These are phyloP conservation scores for Colletotrichum spaethianum DNA, from an alignment of 2,329 filamentous ascomycete genomes.

Conservation along the genomic window DNA sequence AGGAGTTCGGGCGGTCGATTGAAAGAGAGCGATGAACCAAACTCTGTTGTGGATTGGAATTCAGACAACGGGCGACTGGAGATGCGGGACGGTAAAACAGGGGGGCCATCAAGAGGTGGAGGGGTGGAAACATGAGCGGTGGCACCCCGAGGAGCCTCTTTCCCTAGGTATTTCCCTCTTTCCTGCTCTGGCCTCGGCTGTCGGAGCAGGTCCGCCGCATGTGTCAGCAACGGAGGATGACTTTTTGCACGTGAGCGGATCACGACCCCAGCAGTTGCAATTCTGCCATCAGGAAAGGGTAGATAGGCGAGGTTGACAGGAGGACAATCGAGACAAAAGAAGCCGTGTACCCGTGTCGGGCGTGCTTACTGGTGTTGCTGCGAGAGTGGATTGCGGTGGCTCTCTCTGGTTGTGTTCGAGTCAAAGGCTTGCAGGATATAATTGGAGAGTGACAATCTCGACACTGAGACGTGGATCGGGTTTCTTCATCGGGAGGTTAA, in stretches of 20 bases:
- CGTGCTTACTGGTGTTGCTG: slow-evolving; percentile 5
- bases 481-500: slow-evolving; percentile 18
- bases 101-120: slow-evolving; percentile 16
- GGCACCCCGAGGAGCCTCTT: slow-evolving; percentile 12
- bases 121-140: slow-evolving; percentile 9
- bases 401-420: slow-evolving; percentile 24
- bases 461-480: slow-evolving; percentile 18
- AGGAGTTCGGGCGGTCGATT: slow-evolving; percentile 28
- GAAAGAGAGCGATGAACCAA: slow-evolving; percentile 31
- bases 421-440: slow-evolving; percentile 27
- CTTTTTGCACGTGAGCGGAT: slow-evolving; percentile 31
- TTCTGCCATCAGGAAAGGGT: not conserved
- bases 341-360: slow-evolving; percentile 16
- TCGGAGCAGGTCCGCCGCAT: slow-evolving; percentile 25
- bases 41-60: slow-evolving; percentile 11
- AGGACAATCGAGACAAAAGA: not conserved
- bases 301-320: slow-evolving; percentile 2
- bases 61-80: not conserved
- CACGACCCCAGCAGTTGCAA: not conserved
- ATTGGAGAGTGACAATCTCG: slow-evolving; percentile 16
- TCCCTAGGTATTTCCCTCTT: not conserved
- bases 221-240: slow-evolving; percentile 9
- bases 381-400: slow-evolving; percentile 15
- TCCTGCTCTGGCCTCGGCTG: slow-evolving; percentile 32
- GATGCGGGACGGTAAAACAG: slow-evolving; percentile 9